phyloP scores from a whole-genome alignment of 768 basidiomycete species.

The Kwoniella mangroviensis region DNA sequence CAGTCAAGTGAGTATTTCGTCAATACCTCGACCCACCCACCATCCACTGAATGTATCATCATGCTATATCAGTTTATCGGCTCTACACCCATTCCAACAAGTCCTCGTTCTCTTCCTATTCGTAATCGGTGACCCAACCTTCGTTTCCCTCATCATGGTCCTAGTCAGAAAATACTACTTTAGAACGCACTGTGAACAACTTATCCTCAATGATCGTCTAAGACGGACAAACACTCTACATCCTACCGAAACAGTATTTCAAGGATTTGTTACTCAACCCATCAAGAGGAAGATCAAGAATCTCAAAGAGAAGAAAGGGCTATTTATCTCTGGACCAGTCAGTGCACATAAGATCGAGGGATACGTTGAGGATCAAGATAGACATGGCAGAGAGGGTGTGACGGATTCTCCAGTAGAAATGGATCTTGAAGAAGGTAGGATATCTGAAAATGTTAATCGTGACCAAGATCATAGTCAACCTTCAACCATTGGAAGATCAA shows the following conservation, averaged over 20 bases:
- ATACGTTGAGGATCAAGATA: conserved; percentile 4
- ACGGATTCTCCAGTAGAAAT: conserved; percentile 14
- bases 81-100: conserved; percentile 33
- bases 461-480: conserved; percentile 7
- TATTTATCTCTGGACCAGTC: conserved; percentile 18
- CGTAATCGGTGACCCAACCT: conserved; percentile 33
- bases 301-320: background rate
- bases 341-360: conserved; percentile 12
- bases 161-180: conserved; percentile 47
- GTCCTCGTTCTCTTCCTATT: conserved; percentile 25
- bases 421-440: conserved; percentile 4
- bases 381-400: conserved; percentile 5
- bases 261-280: conserved; percentile 16
- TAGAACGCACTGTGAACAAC: conserved; percentile 40
- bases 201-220: conserved; percentile 35
- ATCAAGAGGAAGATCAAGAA: conserved; percentile 8
- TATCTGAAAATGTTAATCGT: background rate
- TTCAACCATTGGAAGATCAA: conserved; percentile 18
- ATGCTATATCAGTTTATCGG: conserved; percentile 26
- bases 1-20: conserved; percentile 41
- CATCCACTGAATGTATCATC: too few species aligned
- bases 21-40: too few species aligned
- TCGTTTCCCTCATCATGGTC: conserved; percentile 50
- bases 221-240: conserved; percentile 32
- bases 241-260: conserved; percentile 7